phyloP scores from a whole-genome alignment of 2,329 filamentous ascomycete species.

The Penicillium verrucosum region DNA sequence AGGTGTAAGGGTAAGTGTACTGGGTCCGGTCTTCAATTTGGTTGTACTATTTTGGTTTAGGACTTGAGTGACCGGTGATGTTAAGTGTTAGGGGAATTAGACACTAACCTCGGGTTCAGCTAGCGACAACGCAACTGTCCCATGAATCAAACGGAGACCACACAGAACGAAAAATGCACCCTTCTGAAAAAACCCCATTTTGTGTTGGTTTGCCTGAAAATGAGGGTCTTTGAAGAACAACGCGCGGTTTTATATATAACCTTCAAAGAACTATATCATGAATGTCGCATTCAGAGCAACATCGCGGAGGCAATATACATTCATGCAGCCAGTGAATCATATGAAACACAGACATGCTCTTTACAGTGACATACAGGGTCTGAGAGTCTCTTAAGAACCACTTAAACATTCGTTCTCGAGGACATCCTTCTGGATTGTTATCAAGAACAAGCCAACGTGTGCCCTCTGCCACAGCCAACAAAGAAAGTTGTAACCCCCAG shows the following conservation, averaged over 20 bases:
- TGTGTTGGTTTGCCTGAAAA: not conserved
- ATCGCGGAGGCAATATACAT: not conserved
- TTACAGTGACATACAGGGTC: not conserved
- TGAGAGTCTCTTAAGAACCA: not conserved
- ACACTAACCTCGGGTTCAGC: not conserved
- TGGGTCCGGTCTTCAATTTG: not conserved
- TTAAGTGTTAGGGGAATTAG: not conserved
- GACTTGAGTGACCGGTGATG: not conserved
- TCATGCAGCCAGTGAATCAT: slow-evolving; percentile 1
- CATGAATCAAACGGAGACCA: not conserved
- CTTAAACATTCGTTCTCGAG: not conserved
- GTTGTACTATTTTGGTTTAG: not conserved
- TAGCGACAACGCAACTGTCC: not conserved
- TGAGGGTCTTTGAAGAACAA: not conserved
- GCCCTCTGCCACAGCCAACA: not conserved
- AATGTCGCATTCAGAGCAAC: not conserved
- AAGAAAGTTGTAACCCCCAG: not conserved
- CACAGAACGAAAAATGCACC: not conserved
- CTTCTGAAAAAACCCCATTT: not conserved
- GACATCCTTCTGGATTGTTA: not conserved
- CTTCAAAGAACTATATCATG: not conserved
- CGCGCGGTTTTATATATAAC: not conserved
- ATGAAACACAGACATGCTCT: not conserved
- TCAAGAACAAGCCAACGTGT: not conserved
- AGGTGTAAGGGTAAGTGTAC: not conserved